Percentiles rank a stretch among this genome's conserved stretches.
Conservation (phyloP, 129 eudicot genomes). For the Pseudognaphalium luteoalbum region DNA sequence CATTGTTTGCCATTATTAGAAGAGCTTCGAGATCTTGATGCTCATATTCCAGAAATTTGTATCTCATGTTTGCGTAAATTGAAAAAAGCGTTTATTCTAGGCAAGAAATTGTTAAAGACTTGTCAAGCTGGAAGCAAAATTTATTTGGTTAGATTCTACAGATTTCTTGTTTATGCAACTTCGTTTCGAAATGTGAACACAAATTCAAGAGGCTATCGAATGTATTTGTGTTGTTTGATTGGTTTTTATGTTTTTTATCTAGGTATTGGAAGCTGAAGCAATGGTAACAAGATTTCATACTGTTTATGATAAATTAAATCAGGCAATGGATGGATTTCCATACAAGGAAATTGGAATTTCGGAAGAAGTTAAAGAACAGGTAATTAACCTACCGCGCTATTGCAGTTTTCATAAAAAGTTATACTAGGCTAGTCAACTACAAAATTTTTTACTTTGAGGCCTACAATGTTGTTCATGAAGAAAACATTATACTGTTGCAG, state of each 20-base stretch:
- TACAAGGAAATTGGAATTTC: slow-evolving; percentile 68
- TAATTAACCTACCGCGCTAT: slow-evolving; percentile 4
- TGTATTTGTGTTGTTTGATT: background rate
- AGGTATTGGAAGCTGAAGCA: slow-evolving; percentile 72
- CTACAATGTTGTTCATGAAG: too few species aligned
- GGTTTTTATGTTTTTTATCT: slow-evolving; percentile 11
- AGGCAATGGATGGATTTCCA: slow-evolving; percentile 71
- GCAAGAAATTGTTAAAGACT: slow-evolving; percentile 64
- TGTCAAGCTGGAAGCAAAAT: slow-evolving; percentile 81
- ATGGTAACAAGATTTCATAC: slow-evolving; percentile 56
- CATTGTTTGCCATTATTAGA: slow-evolving; percentile 63
- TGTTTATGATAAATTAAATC: slow-evolving; percentile 61
- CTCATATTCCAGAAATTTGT: slow-evolving; percentile 40
- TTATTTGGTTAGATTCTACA: slow-evolving; percentile 58
- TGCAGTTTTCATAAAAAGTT: background rate
- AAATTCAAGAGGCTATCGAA: slow-evolving; percentile 5
- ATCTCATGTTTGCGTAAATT: slow-evolving; percentile 41
- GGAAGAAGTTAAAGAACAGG: slow-evolving; percentile 83
- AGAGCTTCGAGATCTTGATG: slow-evolving; percentile 60
- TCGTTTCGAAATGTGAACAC: slow-evolving; percentile 7
- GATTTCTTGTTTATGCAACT: background rate
- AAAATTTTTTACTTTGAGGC: too few species aligned
- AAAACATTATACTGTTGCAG: slow-evolving; percentile 28
- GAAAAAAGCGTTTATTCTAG: slow-evolving; percentile 54
- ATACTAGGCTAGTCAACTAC: background rate